A percentile compares a stretch with the other conserved stretches of the same genome.
Evolutionary conservation across 2,329 filamentous ascomycete genomes (phyloP).

Genomic region (Monilinia polystroma): DNA sequence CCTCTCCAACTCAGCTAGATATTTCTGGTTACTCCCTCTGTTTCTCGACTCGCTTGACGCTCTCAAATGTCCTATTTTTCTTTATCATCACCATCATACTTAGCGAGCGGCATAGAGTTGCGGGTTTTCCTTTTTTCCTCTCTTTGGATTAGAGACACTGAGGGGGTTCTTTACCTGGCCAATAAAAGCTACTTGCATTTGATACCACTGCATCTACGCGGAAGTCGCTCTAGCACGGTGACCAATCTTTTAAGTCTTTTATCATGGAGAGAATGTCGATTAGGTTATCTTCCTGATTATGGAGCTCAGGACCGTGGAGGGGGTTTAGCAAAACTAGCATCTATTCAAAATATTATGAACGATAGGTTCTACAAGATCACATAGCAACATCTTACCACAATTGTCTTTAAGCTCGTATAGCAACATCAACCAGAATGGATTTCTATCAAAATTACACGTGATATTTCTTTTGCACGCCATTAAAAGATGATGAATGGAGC

Average conservation of each 20-base stretch:
- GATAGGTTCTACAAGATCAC: not conserved
- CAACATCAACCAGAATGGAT: not conserved
- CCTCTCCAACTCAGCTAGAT: not conserved
- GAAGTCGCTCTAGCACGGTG: not conserved
- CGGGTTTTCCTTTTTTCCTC: not conserved
- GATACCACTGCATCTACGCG: not conserved
- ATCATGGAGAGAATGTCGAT: not conserved
- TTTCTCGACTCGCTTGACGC: not conserved
- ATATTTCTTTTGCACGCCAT: not conserved
- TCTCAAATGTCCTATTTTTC: not conserved
- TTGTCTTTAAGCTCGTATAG: not conserved
- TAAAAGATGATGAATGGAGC: not conserved
- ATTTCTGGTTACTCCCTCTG: not conserved
- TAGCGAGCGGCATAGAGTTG: slow-evolving; percentile 4
- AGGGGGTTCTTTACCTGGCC: not conserved
- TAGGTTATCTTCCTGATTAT: not conserved
- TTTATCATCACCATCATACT: not conserved
- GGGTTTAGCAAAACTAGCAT: too few species aligned
- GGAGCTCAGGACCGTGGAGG: not conserved
- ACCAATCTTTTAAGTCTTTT: not conserved
- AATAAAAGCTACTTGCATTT: not conserved
- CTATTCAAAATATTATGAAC: not conserved
- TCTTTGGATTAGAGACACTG: not conserved
- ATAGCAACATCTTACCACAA: not conserved
- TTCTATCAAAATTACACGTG: not conserved